Conservation (phyloP, 148 eudicot species). For the Rheum nobile region DNA sequence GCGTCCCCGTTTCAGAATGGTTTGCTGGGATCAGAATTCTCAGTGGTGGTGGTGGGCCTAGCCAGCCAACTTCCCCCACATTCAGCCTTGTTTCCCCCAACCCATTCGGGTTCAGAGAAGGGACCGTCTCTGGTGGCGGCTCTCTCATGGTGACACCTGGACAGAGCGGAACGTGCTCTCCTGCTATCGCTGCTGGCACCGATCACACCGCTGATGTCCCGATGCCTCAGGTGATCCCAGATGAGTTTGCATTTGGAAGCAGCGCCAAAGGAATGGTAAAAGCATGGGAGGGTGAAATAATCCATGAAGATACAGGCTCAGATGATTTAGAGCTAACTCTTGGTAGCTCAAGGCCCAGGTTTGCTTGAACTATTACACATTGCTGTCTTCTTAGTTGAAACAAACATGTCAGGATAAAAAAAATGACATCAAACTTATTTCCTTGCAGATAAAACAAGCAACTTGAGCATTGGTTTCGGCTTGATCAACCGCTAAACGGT, state of each 20-base stretch:
- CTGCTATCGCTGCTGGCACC: no score
- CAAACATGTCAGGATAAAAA: neutral
- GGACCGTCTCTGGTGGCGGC: constrained; percentile 20
- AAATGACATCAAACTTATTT: neutral
- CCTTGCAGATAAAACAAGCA: neutral
- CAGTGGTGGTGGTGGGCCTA: constrained; percentile 22
- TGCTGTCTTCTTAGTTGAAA: neutral
- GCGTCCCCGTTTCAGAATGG: constrained; percentile 32
- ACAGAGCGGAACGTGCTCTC: constrained; percentile 78
- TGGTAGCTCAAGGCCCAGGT: constrained; percentile 57
- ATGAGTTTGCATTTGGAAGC: constrained; percentile 62
- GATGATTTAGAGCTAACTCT: constrained; percentile 82
- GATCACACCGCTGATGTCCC: constrained; percentile 53
- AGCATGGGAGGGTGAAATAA: constrained; percentile 81
- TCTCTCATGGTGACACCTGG: constrained; percentile 57
- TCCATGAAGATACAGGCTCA: constrained; percentile 50
- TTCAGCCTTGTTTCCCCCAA: constrained; percentile 52
- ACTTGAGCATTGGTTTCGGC: no score
- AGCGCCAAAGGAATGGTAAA: constrained; percentile 36
- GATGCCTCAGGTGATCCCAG: constrained; percentile 30
- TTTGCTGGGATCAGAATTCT: constrained; percentile 31
- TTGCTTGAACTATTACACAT: constrained; percentile 1
- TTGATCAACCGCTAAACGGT: no score
- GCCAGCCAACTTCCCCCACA: constrained; percentile 42
- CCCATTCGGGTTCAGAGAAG: constrained; percentile 46